Evolutionary conservation across 2,329 filamentous ascomycete genomes (phyloP).

Genomic region (Tolypocladium pustulatum): DNA sequence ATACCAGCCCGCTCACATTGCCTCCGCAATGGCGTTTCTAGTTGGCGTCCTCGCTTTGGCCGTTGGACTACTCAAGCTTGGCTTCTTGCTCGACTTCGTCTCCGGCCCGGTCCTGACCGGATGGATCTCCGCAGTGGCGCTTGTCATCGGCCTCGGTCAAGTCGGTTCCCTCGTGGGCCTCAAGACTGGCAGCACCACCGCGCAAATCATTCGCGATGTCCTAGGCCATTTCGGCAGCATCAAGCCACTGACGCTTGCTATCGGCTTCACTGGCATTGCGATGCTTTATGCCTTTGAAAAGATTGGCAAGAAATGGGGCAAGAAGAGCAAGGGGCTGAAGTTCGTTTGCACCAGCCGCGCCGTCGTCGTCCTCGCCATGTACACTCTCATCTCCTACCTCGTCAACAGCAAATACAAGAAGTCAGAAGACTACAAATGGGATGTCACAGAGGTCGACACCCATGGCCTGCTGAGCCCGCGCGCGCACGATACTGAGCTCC

Average conservation of each 20-base stretch:
- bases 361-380: conserved; percentile 49
- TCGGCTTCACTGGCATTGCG: conserved; percentile 47
- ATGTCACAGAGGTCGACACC: conserved; percentile 45
- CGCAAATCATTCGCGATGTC: conserved; percentile 47
- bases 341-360: conserved; percentile 49
- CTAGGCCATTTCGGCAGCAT: conserved; percentile 45
- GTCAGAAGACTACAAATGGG: conserved; percentile 32
- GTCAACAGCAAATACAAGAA: conserved; percentile 45
- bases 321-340: conserved; percentile 45
- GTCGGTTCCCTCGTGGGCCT: conserved; percentile 50
- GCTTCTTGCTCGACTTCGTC: conserved; percentile 56
- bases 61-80: conserved; percentile 51
- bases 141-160: conserved; percentile 57
- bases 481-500: conserved; percentile 33
- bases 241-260: conserved; percentile 45
- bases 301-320: conserved; percentile 47
- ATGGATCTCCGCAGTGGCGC: conserved; percentile 56
- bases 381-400: conserved; percentile 52
- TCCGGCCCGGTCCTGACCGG: conserved; percentile 53
- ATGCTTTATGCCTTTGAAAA: conserved; percentile 47
- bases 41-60: conserved; percentile 50
- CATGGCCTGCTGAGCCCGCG: conserved; percentile 41
- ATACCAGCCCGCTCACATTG: conserved; percentile 43
- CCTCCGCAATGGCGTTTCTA: conserved; percentile 51
- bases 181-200: conserved; percentile 38